Evolutionary conservation across 2,329 filamentous ascomycete genomes (phyloP).

Genomic region (Ceratocystiopsis sp.): DNA sequence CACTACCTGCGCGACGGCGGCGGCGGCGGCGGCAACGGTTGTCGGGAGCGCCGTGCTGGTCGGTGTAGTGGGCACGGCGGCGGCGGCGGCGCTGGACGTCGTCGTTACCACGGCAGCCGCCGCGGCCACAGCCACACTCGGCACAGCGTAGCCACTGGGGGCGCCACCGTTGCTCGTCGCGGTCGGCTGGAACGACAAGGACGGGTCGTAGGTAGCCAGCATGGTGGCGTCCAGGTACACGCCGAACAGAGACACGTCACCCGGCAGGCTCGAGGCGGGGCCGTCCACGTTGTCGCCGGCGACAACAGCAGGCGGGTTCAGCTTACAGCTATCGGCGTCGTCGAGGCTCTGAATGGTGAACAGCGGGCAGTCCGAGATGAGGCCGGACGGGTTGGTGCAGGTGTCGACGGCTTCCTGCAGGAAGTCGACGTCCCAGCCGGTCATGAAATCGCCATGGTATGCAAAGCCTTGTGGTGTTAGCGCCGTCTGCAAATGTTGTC

Average conservation of each 20-base stretch:
- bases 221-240: conserved; percentile 4
- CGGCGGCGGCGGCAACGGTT: no score
- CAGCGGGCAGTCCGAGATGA: conserved; percentile 54
- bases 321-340: conserved; percentile 40
- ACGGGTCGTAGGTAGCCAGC: conserved; percentile 5
- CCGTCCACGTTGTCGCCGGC: conserved; percentile 42
- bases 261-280: conserved; percentile 39
- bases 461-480: conserved; percentile 38
- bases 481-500: no score
- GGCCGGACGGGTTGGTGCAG: conserved; percentile 56
- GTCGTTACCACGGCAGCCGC: conserved; percentile 4
- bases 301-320: conserved; percentile 39
- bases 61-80: conserved; percentile 3
- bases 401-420: conserved; percentile 54
- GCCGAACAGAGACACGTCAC: conserved; percentile 31
- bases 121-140: not conserved
- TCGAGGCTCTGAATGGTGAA: conserved; percentile 51
- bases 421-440: conserved; percentile 55
- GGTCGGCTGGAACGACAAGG: conserved; percentile 5
- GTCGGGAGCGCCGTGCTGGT: not conserved
- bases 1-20: no score
- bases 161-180: conserved; percentile 1
- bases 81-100: not conserved
- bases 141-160: not conserved
- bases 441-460: conserved; percentile 68